A percentile compares a stretch with the other conserved stretches of the same genome.
phyloP scores from a whole-genome alignment of 331 rosid genomes.

The Ulmus americana region DNA sequence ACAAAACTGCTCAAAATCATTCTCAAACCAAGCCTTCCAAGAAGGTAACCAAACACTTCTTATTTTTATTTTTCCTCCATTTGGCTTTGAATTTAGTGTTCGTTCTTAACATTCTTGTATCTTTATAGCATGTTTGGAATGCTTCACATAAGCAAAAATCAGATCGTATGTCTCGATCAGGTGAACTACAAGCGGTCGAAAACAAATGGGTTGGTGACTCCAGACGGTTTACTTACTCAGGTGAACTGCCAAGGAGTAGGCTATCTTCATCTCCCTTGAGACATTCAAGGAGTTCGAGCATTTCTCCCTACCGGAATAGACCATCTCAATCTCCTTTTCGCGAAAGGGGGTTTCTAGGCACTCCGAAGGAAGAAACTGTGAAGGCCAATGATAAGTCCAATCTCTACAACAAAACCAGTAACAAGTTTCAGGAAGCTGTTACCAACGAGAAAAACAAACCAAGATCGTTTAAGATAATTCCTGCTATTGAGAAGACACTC shows the following conservation, averaged over 20 bases:
- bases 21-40: constrained; percentile 55
- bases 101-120: constrained; percentile 16
- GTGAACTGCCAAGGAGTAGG: constrained; percentile 48
- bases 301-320: constrained; percentile 60
- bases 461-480: constrained; percentile 35
- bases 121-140: constrained; percentile 47
- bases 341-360: constrained; percentile 34
- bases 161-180: constrained; percentile 29
- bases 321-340: constrained; percentile 51
- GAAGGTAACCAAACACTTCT: constrained; percentile 41
- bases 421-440: constrained; percentile 30
- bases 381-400: constrained; percentile 31
- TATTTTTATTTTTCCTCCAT: constrained; percentile 10
- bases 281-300: constrained; percentile 53
- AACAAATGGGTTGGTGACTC: constrained; percentile 44
- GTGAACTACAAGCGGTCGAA: constrained; percentile 40
- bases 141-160: constrained; percentile 39
- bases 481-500: constrained; percentile 66
- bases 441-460: constrained; percentile 32
- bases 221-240: constrained; percentile 42
- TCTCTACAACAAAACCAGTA: constrained; percentile 26
- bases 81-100: not conserved
- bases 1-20: constrained; percentile 35
- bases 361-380: constrained; percentile 44
- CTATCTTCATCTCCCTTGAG: constrained; percentile 68